Percentiles rank a stretch among this genome's conserved stretches.
These are phyloP conservation scores for Lizonia empirigonia DNA, from an alignment of 2,329 filamentous ascomycete species.

Conservation along the genomic window DNA sequence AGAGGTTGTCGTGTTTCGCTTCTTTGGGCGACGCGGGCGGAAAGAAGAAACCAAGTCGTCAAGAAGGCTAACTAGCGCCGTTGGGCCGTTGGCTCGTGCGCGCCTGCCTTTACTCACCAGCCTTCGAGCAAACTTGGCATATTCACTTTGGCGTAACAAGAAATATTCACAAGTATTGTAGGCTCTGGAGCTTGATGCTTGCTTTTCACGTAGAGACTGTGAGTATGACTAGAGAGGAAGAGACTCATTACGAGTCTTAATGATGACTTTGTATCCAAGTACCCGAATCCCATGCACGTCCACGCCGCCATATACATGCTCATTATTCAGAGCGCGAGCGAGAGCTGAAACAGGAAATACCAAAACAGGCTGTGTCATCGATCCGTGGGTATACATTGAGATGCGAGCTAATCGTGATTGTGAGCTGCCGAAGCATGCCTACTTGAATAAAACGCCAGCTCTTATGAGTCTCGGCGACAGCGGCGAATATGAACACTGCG, in stretches of 20 bases:
- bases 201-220: conserved; percentile 2
- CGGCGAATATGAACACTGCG: conserved; percentile 40
- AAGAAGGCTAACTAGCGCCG: conserved; percentile 2
- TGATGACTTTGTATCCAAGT: background rate
- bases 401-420: conserved; percentile 20
- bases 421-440: conserved; percentile 13
- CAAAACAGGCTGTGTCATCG: conserved; percentile 17
- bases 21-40: conserved; percentile 16
- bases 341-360: conserved; percentile 17
- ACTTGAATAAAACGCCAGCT: conserved; percentile 8
- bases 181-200: background rate
- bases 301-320: conserved; percentile 13
- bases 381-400: conserved; percentile 35
- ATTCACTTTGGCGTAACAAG: background rate
- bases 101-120: conserved; percentile 8
- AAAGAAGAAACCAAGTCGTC: conserved; percentile 22
- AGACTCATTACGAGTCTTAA: background rate
- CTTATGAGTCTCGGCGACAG: conserved; percentile 2
- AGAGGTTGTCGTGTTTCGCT: conserved; percentile 21
- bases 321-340: conserved; percentile 22
- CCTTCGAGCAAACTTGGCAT: background rate
- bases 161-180: no score
- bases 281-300: background rate
- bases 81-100: conserved; percentile 17
- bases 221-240: conserved; percentile 1